phyloP scores from a whole-genome alignment of 345 rosid genomes.

The Aquilaria sinensis region DNA sequence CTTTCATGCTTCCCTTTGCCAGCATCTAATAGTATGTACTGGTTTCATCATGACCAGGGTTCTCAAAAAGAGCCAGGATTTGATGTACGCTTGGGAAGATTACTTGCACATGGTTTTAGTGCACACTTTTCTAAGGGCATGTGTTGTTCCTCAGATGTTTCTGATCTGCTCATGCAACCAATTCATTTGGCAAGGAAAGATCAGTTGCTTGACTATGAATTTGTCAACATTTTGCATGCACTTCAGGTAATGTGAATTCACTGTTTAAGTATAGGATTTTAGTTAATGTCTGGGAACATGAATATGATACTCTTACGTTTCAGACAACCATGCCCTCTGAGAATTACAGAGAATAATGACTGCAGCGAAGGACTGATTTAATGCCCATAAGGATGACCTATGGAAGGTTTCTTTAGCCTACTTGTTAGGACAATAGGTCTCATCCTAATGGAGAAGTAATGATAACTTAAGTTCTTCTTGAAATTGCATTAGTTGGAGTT shows the following conservation, averaged over 20 bases:
- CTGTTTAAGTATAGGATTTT: not conserved
- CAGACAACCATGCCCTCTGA: no score
- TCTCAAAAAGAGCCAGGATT: slow-evolving; percentile 38
- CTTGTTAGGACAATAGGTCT: not conserved
- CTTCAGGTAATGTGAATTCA: slow-evolving; percentile 56
- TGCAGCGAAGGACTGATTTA: no score
- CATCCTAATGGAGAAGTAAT: not conserved
- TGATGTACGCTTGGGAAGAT: slow-evolving; percentile 66
- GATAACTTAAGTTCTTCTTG: not conserved
- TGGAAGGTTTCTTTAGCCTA: not conserved
- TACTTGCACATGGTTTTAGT: slow-evolving; percentile 54
- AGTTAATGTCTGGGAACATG: not conserved
- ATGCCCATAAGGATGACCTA: no score
- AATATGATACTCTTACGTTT: not conserved
- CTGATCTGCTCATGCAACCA: slow-evolving; percentile 39
- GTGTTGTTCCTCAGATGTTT: slow-evolving; percentile 19
- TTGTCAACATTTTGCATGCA: slow-evolving; percentile 60
- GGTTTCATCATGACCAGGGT: slow-evolving; percentile 48
- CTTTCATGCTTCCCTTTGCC: slow-evolving; percentile 36
- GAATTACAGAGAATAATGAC: no score
- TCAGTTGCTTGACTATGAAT: slow-evolving; percentile 34
- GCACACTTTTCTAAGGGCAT: slow-evolving; percentile 33
- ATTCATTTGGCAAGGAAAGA: slow-evolving; percentile 54
- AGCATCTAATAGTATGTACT: slow-evolving; percentile 80
- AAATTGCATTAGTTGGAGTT: not conserved